Conservation (phyloP, 345 rosid genomes). For the Physaria fendleri region DNA sequence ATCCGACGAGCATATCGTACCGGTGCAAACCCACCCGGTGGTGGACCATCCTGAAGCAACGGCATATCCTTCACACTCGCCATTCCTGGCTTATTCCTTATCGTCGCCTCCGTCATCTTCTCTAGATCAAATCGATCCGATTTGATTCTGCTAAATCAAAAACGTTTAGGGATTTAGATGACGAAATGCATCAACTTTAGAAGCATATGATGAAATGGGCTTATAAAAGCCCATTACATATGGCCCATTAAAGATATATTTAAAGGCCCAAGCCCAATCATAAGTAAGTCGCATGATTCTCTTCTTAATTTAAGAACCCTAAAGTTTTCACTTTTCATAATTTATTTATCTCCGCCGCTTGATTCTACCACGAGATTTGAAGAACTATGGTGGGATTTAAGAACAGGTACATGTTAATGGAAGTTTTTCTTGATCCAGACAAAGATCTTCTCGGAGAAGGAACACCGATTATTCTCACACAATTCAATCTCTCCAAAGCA, state of each 20-base stretch:
- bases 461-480: conserved; percentile 61
- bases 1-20: conserved; percentile 92
- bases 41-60: conserved; percentile 92
- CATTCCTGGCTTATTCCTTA: conserved; percentile 99
- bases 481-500: conserved; percentile 32
- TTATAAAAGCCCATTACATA: too few species aligned
- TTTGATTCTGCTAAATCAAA: conserved; percentile 1
- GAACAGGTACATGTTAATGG: conserved; percentile 65
- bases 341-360: too few species aligned
- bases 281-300: background rate
- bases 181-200: background rate
- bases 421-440: conserved; percentile 62
- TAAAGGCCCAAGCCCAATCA: background rate
- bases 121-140: conserved; percentile 1
- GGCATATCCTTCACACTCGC: conserved; percentile 99
- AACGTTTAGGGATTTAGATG: conserved; percentile 8
- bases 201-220: background rate
- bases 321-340: too few species aligned
- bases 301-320: too few species aligned
- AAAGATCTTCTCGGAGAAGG: conserved; percentile 32
- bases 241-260: background rate
- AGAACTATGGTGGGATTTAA: conserved; percentile 54
- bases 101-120: conserved; percentile 90
- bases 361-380: too few species aligned
- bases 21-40: conserved; percentile 95